Base-by-base conservation (phyloP, 2,329 filamentous ascomycete species). In the Paraphoma sp. region DNA sequence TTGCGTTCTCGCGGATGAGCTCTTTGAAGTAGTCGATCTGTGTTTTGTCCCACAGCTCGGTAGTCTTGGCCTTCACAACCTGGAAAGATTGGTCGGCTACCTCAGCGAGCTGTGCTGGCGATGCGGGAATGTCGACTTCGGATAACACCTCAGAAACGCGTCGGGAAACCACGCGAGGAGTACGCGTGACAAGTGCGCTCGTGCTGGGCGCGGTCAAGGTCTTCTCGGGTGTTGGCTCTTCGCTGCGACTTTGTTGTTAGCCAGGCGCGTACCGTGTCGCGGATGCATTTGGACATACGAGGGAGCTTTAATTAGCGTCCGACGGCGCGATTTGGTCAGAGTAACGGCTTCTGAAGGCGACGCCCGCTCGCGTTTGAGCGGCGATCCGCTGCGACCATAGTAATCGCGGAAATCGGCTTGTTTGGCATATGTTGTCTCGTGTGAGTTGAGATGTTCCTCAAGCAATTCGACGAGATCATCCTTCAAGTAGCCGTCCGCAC, bases 401-500 rank as follows among this genome's bases (percentile, higher is more conserved):
- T 92, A 97, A 57, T 89, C 87, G 59, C 84, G 80, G 73, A 97
- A 86, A 53, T 81, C 82, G 52, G 87, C 79, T 63, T 93, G 86
- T 56, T 81, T 81, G 50, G 84, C 82, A 72, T 91, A 89, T 59
- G 82, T 83, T 62, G 85, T 81, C 66, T 86, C 82, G 79, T 97
- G 90, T 60, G 85, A 82, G 64, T 86, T 70, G 41, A 76, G 70
- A 45, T 83, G 66, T 4, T 57, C 57, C 31, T 64, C 65, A 29
- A 76, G 63, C 42, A 63, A 51, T 9, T 70, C 65, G 72, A 94
- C 91, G 57, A 98, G 86, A 47, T 97, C 92, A 62, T 83, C 82
- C 79, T 97, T 97, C 76, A 89, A 90, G 62, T 89, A 80, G 54
- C 83, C 82, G 64, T 91, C 87, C 71, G 86, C 88, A 71, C 90